phyloP scores from a whole-genome alignment of 140 eudicot species.

The Anethum foeniculum region DNA sequence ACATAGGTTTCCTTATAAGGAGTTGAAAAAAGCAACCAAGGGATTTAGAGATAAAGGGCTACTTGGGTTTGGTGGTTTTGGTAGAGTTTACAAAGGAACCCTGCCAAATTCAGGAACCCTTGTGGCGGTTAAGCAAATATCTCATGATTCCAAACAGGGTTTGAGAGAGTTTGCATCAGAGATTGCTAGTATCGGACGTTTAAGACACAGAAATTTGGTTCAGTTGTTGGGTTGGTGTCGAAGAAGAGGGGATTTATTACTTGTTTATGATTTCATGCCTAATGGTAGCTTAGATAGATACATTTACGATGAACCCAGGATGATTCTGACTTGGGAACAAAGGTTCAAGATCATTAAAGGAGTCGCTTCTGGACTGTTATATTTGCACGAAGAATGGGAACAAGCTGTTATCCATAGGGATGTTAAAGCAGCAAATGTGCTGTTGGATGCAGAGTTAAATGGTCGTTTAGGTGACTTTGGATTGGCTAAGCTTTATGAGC shows the following conservation, averaged over 20 bases:
- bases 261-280: slow-evolving; percentile 14
- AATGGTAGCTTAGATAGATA: slow-evolving; percentile 12
- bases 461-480: slow-evolving; percentile 25
- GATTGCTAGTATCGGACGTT: slow-evolving; percentile 49
- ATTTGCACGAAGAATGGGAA: slow-evolving; percentile 58
- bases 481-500: slow-evolving; percentile 46
- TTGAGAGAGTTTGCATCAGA: slow-evolving; percentile 32
- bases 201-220: slow-evolving; percentile 60
- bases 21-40: slow-evolving; percentile 47
- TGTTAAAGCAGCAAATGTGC: slow-evolving; percentile 12
- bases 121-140: slow-evolving; percentile 59
- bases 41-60: slow-evolving; percentile 45
- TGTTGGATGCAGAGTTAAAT: slow-evolving; percentile 35
- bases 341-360: slow-evolving; percentile 41
- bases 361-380: slow-evolving; percentile 47
- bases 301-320: slow-evolving; percentile 36
- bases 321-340: slow-evolving; percentile 22
- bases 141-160: slow-evolving; percentile 36
- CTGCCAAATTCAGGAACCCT: slow-evolving; percentile 39
- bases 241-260: slow-evolving; percentile 22
- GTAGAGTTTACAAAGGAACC: slow-evolving; percentile 55
- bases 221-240: slow-evolving; percentile 67
- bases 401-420: slow-evolving; percentile 12
- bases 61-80: slow-evolving; percentile 65
- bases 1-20: slow-evolving; percentile 51